Evolutionary conservation across 2,329 filamentous ascomycete species (phyloP).

Genomic region (Lanzia echinophila): DNA sequence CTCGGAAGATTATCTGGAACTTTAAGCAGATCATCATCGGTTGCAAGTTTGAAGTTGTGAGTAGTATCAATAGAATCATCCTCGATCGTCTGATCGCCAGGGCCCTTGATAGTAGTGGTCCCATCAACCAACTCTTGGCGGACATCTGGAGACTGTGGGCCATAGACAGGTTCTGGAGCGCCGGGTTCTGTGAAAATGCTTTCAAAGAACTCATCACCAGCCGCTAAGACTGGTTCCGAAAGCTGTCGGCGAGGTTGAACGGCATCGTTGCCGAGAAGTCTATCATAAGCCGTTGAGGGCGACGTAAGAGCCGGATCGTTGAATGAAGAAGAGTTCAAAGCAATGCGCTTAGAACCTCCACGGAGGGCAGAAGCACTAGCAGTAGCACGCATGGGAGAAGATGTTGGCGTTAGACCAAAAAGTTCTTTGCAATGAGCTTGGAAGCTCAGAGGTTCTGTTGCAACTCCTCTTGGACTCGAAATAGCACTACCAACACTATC

Average conservation of each 20-base stretch:
- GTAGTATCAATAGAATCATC: neutral
- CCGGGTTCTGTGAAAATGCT: neutral
- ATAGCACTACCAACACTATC: slow-evolving; percentile 31
- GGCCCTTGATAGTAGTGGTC: neutral
- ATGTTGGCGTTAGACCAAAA: neutral
- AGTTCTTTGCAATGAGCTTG: neutral
- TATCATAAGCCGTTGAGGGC: neutral
- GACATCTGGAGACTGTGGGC: neutral
- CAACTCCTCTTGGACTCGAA: neutral
- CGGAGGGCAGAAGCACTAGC: neutral
- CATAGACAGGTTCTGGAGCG: neutral
- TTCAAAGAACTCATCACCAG: neutral
- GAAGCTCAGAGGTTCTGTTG: neutral
- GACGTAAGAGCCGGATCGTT: neutral
- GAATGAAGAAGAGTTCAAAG: too few relatives aligned
- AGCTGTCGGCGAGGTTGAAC: neutral
- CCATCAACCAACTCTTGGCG: too few relatives aligned
- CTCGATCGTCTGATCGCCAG: neutral
- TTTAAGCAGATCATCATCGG: too few relatives aligned
- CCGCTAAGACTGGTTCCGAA: neutral
- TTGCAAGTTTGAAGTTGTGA: too few relatives aligned
- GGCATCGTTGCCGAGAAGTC: neutral
- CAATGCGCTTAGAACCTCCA: too few relatives aligned
- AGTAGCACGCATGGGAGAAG: neutral
- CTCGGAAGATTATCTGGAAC: too few relatives aligned